Conservation (phyloP, 441 rosid species). For the Aquilaria agallochum region DNA sequence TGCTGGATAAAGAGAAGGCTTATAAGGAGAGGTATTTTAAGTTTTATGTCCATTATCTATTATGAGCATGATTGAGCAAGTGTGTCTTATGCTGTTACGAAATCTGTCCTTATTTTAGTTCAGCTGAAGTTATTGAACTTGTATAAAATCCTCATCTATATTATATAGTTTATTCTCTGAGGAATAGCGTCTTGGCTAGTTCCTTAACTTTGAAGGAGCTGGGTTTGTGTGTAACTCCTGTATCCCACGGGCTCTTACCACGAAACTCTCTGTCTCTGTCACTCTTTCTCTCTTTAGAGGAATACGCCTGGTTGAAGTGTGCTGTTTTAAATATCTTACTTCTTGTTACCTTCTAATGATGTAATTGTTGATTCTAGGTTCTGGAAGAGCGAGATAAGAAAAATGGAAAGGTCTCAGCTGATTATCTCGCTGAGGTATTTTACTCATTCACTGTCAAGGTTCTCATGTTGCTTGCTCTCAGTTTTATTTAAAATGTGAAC, state of each 20-base stretch:
- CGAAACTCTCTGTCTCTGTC: background rate
- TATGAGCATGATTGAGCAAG: no score
- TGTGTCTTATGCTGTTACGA: no score
- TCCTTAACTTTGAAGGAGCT: no score
- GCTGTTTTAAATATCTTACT: background rate
- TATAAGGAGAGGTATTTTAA: no score
- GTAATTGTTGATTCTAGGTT: slow-evolving; percentile 40
- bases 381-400: slow-evolving; percentile 52
- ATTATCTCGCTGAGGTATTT: slow-evolving; percentile 69
- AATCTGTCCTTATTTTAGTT: no score
- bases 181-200: no score
- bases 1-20: no score
- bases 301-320: no score
- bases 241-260: background rate
- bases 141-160: no score
- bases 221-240: background rate
- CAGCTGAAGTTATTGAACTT: background rate
- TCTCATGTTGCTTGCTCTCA: background rate
- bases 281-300: background rate
- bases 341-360: slow-evolving; percentile 9
- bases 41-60: no score
- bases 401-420: slow-evolving; percentile 45
- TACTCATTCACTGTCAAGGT: slow-evolving; percentile 1
- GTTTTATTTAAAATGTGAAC: slow-evolving; percentile 3
- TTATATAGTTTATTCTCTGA: no score